phyloP scores from a whole-genome alignment of 1,284 basidiomycete species.

The Xanthoconium separans region DNA sequence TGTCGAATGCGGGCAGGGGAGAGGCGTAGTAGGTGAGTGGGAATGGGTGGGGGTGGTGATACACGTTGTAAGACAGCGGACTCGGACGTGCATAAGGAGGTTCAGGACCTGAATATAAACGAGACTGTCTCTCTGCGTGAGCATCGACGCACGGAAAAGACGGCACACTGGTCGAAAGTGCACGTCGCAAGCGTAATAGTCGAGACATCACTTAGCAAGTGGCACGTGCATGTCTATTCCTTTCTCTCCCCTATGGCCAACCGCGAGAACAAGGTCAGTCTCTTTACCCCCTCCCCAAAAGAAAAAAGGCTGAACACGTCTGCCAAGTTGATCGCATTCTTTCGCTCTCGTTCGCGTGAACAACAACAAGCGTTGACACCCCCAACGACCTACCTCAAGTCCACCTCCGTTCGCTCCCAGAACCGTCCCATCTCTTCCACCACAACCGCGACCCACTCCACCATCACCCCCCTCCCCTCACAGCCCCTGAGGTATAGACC shows the following conservation, averaged over 20 bases:
- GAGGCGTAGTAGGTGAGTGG: slow-evolving; percentile 81
- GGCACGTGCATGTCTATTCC: too few species aligned
- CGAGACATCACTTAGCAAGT: too few species aligned
- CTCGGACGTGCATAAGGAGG: slow-evolving; percentile 75
- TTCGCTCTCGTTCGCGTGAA: slow-evolving; percentile 49
- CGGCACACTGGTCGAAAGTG: slow-evolving; percentile 19
- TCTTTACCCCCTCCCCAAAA: neutral
- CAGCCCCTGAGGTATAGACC: slow-evolving; percentile 32
- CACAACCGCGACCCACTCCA: slow-evolving; percentile 57
- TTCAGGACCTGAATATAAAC: slow-evolving; percentile 61
- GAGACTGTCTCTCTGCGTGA: slow-evolving; percentile 63
- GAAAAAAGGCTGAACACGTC: too few species aligned
- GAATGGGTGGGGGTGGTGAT: slow-evolving; percentile 62
- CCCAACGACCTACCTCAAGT: slow-evolving; percentile 37
- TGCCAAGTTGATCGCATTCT: slow-evolving; percentile 45
- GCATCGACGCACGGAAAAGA: slow-evolving; percentile 78
- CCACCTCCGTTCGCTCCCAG: slow-evolving; percentile 44
- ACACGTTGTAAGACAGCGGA: slow-evolving; percentile 66
- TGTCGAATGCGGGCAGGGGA: slow-evolving; percentile 73
- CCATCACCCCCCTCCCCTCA: slow-evolving; percentile 53
- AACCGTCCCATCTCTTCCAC: slow-evolving; percentile 65
- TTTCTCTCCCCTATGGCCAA: neutral
- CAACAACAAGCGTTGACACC: too few species aligned
- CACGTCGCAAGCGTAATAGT: too few species aligned
- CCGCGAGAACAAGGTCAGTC: slow-evolving; percentile 39